Base-by-base conservation (phyloP, 768 basidiomycete genomes). In the Kwoniella mangroviensis region DNA sequence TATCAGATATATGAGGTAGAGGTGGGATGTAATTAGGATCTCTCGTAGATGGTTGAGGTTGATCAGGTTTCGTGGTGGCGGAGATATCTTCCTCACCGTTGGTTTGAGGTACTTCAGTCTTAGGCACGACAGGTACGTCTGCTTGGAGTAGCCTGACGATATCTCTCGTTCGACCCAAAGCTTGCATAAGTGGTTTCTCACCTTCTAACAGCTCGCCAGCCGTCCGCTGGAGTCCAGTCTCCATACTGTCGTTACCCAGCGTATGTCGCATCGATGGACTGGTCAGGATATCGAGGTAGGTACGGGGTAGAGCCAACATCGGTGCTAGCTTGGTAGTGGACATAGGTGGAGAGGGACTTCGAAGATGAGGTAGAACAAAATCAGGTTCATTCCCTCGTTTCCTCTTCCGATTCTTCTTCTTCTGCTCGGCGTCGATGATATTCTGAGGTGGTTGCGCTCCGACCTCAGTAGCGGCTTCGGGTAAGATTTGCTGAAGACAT, bases 161-260 rank as follows among this genome's bases (percentile, higher is more conserved):
- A 58, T 82, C 82, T 22, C 67, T 63, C 51, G 82, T 68, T 55
- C 76, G 42, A 0, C 83, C 82, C 17, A 83, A 65, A 28, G 79
- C 76, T 60, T 78, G 75, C 66, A 77, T 68, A 51, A 84, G 58
- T 7, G 75, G 76, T 45, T 75, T 82, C 68, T 84, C 83, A 26
- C 81, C 80, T 59, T 84, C 82, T 24, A 84, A 72, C 49, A 84
- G 64, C 57, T 84, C 82, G 9, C 77, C 78, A 1, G 83, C 81
- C 15, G 83, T 83, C 17, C 79, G 63, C 63, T 82, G 80, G 17
- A 84, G 60, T 10, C 80, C 81, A 54, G 73, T 78, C 68, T 84
- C 83, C 61, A 81, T 75, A 63, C 71, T 73, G 28, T 81, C 82
- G 34, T 79, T 72, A 5, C 79, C 83, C 24, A 84, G 74, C 2